phyloP scores from a whole-genome alignment of 108 stramenopile species.

The Poteriospumella lacustris region DNA sequence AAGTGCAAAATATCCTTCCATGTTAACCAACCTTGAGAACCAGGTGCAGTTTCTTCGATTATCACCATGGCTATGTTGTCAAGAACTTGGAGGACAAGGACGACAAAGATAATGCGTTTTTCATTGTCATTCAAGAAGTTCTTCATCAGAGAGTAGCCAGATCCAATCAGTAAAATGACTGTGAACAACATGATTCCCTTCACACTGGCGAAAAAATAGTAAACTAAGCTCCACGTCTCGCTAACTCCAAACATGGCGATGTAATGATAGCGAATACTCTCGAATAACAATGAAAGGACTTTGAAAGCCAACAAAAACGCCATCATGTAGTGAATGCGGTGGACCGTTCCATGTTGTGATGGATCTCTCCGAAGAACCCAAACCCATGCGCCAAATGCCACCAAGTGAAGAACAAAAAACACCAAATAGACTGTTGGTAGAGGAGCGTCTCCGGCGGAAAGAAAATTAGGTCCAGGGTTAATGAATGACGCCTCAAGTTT shows the following conservation, averaged over 20 bases:
- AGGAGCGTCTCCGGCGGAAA: slow-evolving; percentile 80
- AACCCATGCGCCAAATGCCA: slow-evolving; percentile 65
- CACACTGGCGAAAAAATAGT: slow-evolving; percentile 72
- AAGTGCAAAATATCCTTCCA: slow-evolving; percentile 87
- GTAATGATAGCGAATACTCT: slow-evolving; percentile 77
- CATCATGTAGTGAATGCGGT: slow-evolving; percentile 91
- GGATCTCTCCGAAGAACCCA: slow-evolving; percentile 63
- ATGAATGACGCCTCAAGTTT: slow-evolving; percentile 72
- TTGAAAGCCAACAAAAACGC: slow-evolving; percentile 73
- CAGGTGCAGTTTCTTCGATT: slow-evolving; percentile 73
- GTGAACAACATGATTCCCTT: slow-evolving; percentile 78
- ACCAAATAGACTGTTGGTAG: slow-evolving; percentile 74
- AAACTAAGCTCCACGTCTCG: slow-evolving; percentile 74
- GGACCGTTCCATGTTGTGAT: slow-evolving; percentile 61
- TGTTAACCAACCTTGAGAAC: slow-evolving; percentile 62
- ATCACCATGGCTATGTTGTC: slow-evolving; percentile 91
- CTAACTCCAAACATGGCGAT: slow-evolving; percentile 79
- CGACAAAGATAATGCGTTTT: slow-evolving; percentile 72
- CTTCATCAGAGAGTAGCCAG: slow-evolving; percentile 87
- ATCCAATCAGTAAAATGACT: slow-evolving; percentile 91
- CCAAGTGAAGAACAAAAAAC: slow-evolving; percentile 49
- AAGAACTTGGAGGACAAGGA: slow-evolving; percentile 74
- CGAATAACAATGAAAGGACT: slow-evolving; percentile 69
- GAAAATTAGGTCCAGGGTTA: slow-evolving; percentile 78
- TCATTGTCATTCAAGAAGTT: slow-evolving; percentile 78